Conservation (phyloP, 1,284 basidiomycete species). For the Sporisorium reilianum region DNA sequence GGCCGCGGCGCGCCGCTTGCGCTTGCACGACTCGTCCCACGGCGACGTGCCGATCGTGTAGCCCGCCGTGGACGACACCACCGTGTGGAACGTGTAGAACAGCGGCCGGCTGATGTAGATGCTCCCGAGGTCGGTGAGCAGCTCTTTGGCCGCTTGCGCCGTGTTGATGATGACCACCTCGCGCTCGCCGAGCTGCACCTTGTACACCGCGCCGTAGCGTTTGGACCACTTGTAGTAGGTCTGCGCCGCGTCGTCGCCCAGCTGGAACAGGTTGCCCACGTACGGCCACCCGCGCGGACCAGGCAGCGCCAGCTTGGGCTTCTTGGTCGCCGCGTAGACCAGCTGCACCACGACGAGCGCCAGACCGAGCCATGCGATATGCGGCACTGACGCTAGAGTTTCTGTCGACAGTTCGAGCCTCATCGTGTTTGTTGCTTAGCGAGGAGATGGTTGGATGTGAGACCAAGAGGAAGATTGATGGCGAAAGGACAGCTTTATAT, state of each 20-base stretch:
- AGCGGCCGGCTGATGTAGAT: constrained; percentile 49
- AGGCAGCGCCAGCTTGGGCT: constrained; percentile 33
- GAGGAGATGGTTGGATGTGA: neutral
- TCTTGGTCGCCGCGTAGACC: constrained; percentile 19
- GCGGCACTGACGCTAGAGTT: constrained; percentile 16
- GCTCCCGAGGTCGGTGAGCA: constrained; percentile 48
- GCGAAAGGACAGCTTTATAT: neutral
- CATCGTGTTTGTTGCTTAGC: constrained; percentile 1
- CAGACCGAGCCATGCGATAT: constrained; percentile 16
- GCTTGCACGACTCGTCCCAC: constrained; percentile 53
- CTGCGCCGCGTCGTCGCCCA: constrained; percentile 46
- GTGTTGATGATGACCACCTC: constrained; percentile 48
- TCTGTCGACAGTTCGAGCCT: constrained; percentile 16
- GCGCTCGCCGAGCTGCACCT: constrained; percentile 44
- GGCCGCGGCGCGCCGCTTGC: constrained; percentile 44
- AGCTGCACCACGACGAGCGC: constrained; percentile 18
- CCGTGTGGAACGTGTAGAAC: constrained; percentile 51
- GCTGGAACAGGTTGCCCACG: constrained; percentile 43
- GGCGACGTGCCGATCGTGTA: constrained; percentile 52
- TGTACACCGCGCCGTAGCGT: constrained; percentile 42
- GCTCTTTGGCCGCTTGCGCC: constrained; percentile 41
- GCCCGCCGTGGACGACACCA: constrained; percentile 45
- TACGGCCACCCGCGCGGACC: constrained; percentile 41
- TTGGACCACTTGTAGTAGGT: constrained; percentile 46
- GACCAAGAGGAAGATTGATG: neutral